phyloP scores from a whole-genome alignment of 441 rosid species.

The Erodium trifolium region DNA sequence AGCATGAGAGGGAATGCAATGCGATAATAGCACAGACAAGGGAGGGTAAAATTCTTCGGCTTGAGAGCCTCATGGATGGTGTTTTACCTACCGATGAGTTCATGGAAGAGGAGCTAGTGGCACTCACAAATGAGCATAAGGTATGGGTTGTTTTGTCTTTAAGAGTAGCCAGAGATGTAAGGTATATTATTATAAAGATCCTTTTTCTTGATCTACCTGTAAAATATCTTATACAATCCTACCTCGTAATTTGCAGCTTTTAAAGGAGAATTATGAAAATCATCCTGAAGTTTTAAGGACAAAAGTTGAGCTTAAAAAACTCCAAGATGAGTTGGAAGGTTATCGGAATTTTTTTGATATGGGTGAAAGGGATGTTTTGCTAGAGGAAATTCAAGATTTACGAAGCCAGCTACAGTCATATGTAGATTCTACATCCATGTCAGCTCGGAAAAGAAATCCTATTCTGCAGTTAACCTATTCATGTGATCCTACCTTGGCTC shows the following conservation, averaged over 20 bases:
- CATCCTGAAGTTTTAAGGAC: constrained; percentile 77
- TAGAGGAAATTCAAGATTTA: constrained; percentile 92
- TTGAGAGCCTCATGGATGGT: constrained; percentile 95
- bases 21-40: constrained; percentile 79
- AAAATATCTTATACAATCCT: constrained; percentile 17
- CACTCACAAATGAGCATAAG: constrained; percentile 70
- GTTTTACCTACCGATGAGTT: constrained; percentile 81
- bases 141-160: constrained; percentile 32
- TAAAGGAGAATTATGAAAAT: constrained; percentile 80
- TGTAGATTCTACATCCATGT: constrained; percentile 51
- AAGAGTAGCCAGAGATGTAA: neutral
- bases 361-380: constrained; percentile 85
- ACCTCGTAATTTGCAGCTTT: constrained; percentile 45
- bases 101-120: constrained; percentile 73
- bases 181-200: neutral
- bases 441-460: constrained; percentile 45
- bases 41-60: constrained; percentile 89
- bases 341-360: constrained; percentile 67
- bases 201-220: constrained; percentile 8
- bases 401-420: constrained; percentile 75
- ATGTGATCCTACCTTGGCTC: constrained; percentile 38
- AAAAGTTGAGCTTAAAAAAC: constrained; percentile 69
- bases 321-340: constrained; percentile 72
- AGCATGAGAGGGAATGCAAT: constrained; percentile 97
- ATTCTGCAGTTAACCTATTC: constrained; percentile 51